Evolutionary conservation across 2,329 filamentous ascomycete genomes (phyloP).

Genomic region (Pseudogymnoascus sp.): DNA sequence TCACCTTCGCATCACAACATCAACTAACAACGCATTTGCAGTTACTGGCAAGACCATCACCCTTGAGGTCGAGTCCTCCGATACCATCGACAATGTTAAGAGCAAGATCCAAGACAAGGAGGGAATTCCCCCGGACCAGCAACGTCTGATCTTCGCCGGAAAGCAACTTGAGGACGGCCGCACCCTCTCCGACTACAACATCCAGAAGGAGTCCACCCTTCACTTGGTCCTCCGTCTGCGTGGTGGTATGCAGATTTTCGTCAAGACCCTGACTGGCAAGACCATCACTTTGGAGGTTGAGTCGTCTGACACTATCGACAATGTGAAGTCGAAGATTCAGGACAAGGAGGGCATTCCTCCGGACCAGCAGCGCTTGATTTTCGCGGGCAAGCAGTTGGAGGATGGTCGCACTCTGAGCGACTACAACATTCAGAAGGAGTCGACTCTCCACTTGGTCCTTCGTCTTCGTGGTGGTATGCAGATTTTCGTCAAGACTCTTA

Average conservation of each 20-base stretch:
- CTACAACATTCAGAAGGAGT: slow-evolving; percentile 96
- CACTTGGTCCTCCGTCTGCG: slow-evolving; percentile 81
- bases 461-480: slow-evolving; percentile 76
- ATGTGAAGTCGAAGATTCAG: slow-evolving; percentile 89
- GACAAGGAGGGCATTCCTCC: slow-evolving; percentile 91
- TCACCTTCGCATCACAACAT: slow-evolving; percentile 58
- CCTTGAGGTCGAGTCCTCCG: slow-evolving; percentile 77
- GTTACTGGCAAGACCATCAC: slow-evolving; percentile 95
- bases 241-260: slow-evolving; percentile 85
- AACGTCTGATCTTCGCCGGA: slow-evolving; percentile 90
- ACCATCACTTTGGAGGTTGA: slow-evolving; percentile 91
- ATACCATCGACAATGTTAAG: slow-evolving; percentile 96
- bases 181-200: slow-evolving; percentile 87
- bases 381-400: slow-evolving; percentile 87
- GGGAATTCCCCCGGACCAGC: slow-evolving; percentile 91
- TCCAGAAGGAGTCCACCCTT: slow-evolving; percentile 84
- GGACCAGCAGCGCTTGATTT: slow-evolving; percentile 89
- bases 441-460: slow-evolving; percentile 71
- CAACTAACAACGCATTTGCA: slow-evolving; percentile 54
- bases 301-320: slow-evolving; percentile 84
- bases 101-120: slow-evolving; percentile 97
- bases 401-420: slow-evolving; percentile 85
- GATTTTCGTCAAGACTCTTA: slow-evolving; percentile 64
- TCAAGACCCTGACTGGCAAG: slow-evolving; percentile 84
- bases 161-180: slow-evolving; percentile 96